Base-by-base conservation (phyloP, 495 filamentous ascomycete species). In the Hypomontagnella submonticulosa region DNA sequence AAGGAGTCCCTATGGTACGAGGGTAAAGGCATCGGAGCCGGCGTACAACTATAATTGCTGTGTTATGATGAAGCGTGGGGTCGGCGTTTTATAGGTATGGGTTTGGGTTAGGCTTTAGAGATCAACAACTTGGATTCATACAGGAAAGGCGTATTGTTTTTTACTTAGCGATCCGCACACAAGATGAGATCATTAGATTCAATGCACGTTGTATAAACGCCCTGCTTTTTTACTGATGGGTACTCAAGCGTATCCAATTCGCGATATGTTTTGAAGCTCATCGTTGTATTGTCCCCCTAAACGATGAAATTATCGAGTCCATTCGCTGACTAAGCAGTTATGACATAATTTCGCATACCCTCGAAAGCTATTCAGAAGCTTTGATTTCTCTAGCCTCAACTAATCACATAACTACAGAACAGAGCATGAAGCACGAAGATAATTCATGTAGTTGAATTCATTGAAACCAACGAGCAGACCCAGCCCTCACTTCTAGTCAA, bases 21-120 rank as follows among this genome's bases (percentile, higher is more conserved):
- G 60, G 90, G 90, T 16, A 84, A 82, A 70, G 88, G 88, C 0
- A 93, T 97, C 74, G 89, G 87, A 16, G 90, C 92, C 0, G 85
- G 83, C 58, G 83, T 96, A 10, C 84, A 83, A 62, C 61, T 91
- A 55, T 93, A 67, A 69, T n/a, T n/a, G n/a, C n/a, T n/a, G n/a
- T 54, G 20, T 40, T 61, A 56, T 47, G 59, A 43, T 38, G 15
- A 37, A 34, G 15, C 23, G 16, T n/a, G 32, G 20, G 43, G 11
- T 19, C 30, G 65, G 65, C 65, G 65, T 68, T 68, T 18, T 46
- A 38, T 15, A 2, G 46, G 30, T 47, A 57, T 27, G 8, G n/a
- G n/a, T n/a, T n/a, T n/a, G n/a, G n/a, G 40, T 23, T 30, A 51
- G 57, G 44, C 23, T 27, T 27, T 27, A 33, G 42, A 32, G 51